Percentiles rank a stretch among this genome's conserved stretches.
Evolutionary conservation across 83 land plant genomes (phyloP).

Genomic region (Larix sibirica): DNA sequence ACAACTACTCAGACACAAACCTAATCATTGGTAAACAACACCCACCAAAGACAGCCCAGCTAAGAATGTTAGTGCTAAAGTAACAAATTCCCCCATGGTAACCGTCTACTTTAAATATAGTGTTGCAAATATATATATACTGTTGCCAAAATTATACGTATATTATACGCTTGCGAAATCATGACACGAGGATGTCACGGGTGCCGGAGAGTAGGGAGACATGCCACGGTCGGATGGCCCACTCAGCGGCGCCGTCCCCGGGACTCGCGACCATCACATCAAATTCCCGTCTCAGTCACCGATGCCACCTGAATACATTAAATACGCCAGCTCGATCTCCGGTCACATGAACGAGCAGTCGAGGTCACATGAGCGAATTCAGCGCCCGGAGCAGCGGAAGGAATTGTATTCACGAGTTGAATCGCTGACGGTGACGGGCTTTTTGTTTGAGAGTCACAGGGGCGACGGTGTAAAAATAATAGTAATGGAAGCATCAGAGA

Average conservation of each 20-base stretch:
- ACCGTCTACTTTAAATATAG: too few relatives aligned
- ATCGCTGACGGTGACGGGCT: neutral
- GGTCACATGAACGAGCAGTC: too few relatives aligned
- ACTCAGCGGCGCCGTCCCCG: conserved; percentile 20
- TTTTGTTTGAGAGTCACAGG: neutral
- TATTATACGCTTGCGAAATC: neutral
- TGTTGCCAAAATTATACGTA: too few relatives aligned
- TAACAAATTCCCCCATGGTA: too few relatives aligned
- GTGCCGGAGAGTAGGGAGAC: neutral
- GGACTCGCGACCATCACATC: neutral
- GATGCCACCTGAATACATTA: neutral
- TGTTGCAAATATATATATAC: too few relatives aligned
- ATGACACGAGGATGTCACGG: neutral
- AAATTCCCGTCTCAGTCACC: neutral
- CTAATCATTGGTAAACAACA: too few relatives aligned
- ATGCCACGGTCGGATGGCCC: conserved; percentile 13
- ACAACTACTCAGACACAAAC: too few relatives aligned
- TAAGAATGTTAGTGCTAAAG: too few relatives aligned
- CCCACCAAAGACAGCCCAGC: too few relatives aligned
- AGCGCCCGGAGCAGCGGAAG: too few relatives aligned
- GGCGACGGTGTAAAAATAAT: neutral
- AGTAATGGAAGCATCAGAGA: neutral
- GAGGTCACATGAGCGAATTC: too few relatives aligned
- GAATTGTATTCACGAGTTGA: neutral
- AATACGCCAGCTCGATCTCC: neutral